These are phyloP conservation scores for Phyllosticta citrichinensis DNA, from an alignment of 2,329 filamentous ascomycete genomes.

Conservation along the genomic window DNA sequence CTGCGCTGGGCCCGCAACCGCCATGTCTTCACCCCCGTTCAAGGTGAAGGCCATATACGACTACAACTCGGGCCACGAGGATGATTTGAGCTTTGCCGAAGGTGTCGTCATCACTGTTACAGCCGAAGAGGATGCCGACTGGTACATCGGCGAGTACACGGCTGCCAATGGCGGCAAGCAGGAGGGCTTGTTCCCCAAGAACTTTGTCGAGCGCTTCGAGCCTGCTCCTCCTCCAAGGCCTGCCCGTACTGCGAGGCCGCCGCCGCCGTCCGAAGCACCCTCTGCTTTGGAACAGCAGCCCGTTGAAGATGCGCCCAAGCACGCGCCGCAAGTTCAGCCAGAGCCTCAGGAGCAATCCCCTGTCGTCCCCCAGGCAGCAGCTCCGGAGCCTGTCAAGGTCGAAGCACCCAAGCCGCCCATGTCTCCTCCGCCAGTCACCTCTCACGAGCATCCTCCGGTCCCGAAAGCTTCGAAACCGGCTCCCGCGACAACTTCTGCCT, in stretches of 20 bases:
- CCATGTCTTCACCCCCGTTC: conserved; percentile 39
- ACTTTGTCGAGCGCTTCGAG: conserved; percentile 96
- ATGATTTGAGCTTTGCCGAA: conserved; percentile 77
- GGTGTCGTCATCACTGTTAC: conserved; percentile 92
- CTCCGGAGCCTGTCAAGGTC: not conserved
- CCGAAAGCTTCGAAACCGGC: conserved; percentile 29
- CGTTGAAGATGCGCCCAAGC: not conserved
- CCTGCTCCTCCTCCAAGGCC: conserved; percentile 83
- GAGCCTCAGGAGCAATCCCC: conserved; percentile 2
- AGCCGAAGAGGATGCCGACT: conserved; percentile 84
- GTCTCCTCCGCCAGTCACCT: conserved; percentile 21
- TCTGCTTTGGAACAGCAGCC: conserved; percentile 14
- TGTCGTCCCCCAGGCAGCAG: not conserved
- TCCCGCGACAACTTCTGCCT: conserved; percentile 25
- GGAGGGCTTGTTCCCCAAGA: conserved; percentile 86
- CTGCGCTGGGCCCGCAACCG: conserved; percentile 3
- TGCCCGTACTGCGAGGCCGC: conserved; percentile 51
- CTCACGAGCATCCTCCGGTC: conserved; percentile 25
- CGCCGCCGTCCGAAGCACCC: conserved; percentile 26
- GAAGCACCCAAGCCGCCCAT: conserved; percentile 12
- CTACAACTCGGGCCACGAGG: conserved; percentile 84
- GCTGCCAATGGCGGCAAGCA: conserved; percentile 64
- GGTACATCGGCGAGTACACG: conserved; percentile 82
- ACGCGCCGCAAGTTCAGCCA: not conserved
- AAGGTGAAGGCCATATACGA: conserved; percentile 95